Conservation (phyloP, 139 green algal genomes). For the Coelastrella sp. region DNA sequence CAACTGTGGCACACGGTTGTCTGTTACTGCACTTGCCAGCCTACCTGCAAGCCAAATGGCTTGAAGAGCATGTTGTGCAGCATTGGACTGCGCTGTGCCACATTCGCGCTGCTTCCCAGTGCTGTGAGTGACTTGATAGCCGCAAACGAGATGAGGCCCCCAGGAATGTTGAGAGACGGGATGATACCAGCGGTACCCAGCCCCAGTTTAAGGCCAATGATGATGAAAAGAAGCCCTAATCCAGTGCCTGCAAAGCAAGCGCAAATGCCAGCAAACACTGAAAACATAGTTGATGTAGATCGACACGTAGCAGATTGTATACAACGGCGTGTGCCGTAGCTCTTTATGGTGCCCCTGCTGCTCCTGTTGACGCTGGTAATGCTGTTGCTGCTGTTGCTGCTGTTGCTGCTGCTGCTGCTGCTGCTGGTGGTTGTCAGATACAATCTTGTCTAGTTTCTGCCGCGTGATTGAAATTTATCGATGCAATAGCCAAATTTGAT, state of each 20-base stretch:
- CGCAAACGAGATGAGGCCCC: slow-evolving; percentile 51
- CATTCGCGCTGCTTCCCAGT: slow-evolving; percentile 5
- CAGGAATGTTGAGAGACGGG: slow-evolving; percentile 53
- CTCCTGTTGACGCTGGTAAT: neutral
- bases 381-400: neutral
- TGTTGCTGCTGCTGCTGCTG: neutral
- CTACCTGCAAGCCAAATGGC: slow-evolving; percentile 6
- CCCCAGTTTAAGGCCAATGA: slow-evolving; percentile 46
- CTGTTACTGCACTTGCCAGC: too few relatives aligned
- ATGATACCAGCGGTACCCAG: slow-evolving; percentile 53
- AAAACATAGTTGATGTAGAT: neutral
- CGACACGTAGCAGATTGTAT: neutral
- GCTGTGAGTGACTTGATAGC: slow-evolving; percentile 30
- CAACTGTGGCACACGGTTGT: too few relatives aligned
- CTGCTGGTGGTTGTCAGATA: neutral
- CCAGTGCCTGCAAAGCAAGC: slow-evolving; percentile 28
- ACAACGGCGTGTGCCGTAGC: neutral
- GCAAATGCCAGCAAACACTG: neutral
- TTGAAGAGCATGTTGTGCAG: slow-evolving; percentile 29
- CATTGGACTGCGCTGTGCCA: neutral
- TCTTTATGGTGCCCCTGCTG: neutral
- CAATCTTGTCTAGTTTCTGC: too few relatives aligned
- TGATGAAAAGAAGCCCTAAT: slow-evolving; percentile 34
- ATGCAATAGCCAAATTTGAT: too few relatives aligned
- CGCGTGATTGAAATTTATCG: too few relatives aligned